These are phyloP conservation scores for Spergularia bocconei DNA, from an alignment of 148 eudicot genomes.

Conservation along the genomic window DNA sequence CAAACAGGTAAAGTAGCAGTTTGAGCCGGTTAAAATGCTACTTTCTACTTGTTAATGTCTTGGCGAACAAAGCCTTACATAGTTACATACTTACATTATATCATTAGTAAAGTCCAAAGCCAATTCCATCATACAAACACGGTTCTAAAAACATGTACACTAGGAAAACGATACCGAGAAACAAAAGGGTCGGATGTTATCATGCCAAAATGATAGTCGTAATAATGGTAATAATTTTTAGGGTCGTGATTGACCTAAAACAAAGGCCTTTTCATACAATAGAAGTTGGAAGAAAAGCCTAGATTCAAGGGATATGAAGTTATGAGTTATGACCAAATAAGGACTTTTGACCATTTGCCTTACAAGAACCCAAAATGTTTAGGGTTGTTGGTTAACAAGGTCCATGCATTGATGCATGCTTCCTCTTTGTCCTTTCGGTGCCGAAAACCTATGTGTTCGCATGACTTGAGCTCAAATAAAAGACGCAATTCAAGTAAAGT, in stretches of 20 bases:
- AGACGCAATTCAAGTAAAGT: background rate
- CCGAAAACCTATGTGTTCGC: background rate
- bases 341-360: slow-evolving; percentile 1
- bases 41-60: too few relatives aligned
- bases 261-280: background rate
- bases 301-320: background rate
- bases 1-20: too few relatives aligned
- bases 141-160: too few relatives aligned
- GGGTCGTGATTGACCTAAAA: background rate
- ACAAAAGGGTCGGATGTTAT: background rate
- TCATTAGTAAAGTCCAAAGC: too few relatives aligned
- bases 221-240: background rate
- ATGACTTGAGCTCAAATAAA: background rate
- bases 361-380: background rate
- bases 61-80: too few relatives aligned
- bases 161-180: too few relatives aligned
- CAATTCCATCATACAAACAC: too few relatives aligned
- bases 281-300: background rate
- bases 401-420: slow-evolving; percentile 6
- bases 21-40: too few relatives aligned
- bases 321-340: background rate
- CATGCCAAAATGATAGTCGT: background rate
- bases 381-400: background rate
- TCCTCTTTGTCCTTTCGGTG: background rate
- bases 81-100: too few relatives aligned